phyloP scores from a whole-genome alignment of 2,329 filamentous ascomycete species.

The Westerdykella aurantiaca region DNA sequence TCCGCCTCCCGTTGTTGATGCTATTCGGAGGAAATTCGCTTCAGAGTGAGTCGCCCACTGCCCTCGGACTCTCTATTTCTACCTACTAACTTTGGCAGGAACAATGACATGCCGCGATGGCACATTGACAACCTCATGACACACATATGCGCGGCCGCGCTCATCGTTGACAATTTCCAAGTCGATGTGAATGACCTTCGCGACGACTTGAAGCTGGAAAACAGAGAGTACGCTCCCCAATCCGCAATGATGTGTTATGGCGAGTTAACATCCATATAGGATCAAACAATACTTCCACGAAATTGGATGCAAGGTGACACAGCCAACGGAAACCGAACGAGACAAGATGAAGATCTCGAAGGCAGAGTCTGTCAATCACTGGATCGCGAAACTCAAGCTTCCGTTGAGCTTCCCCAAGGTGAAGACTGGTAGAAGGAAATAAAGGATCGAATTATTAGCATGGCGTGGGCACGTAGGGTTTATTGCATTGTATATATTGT shows the following conservation, averaged over 20 bases:
- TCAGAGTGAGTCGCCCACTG: constrained; percentile 18
- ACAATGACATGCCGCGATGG: constrained; percentile 60
- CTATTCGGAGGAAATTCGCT: constrained; percentile 58
- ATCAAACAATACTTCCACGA: constrained; percentile 68
- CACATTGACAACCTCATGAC: constrained; percentile 67
- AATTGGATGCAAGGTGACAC: constrained; percentile 61
- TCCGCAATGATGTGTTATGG: neutral
- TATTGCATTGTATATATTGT: too few relatives aligned
- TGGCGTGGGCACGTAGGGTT: too few relatives aligned
- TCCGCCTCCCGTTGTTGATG: constrained; percentile 20
- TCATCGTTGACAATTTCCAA: constrained; percentile 67
- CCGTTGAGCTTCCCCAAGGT: constrained; percentile 77
- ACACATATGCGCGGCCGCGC: constrained; percentile 64
- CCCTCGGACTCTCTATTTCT: neutral
- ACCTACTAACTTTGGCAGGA: constrained; percentile 12
- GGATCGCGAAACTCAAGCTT: constrained; percentile 65
- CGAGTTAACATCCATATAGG: constrained; percentile 11
- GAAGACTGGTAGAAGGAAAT: constrained; percentile 9
- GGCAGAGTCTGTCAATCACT: constrained; percentile 54
- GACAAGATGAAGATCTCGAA: constrained; percentile 54
- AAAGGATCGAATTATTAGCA: too few relatives aligned
- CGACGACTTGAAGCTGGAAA: constrained; percentile 66
- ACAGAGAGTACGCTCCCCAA: constrained; percentile 48
- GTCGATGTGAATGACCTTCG: constrained; percentile 65
- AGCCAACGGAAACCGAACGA: constrained; percentile 44